Conservation (phyloP, 1,139 yeast species). For the Diutina rugosa region DNA sequence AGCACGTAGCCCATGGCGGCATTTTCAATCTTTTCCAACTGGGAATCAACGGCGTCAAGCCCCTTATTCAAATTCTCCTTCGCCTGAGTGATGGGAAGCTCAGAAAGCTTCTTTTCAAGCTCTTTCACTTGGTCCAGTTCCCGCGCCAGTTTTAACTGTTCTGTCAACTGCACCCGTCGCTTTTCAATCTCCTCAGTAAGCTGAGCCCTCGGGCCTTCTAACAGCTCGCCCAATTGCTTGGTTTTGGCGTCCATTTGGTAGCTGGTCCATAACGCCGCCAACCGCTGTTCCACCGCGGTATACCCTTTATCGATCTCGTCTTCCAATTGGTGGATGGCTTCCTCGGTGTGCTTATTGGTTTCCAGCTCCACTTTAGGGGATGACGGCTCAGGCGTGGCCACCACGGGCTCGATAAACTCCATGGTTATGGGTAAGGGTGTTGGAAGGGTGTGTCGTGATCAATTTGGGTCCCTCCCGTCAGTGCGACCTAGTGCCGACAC, state of each 20-base stretch:
- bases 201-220: conserved; percentile 19
- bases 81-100: conserved; percentile 4
- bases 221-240: conserved; percentile 19
- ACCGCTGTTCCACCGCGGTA: conserved; percentile 26
- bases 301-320: conserved; percentile 41
- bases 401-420: not conserved
- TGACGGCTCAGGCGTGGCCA: not conserved
- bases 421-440: not conserved
- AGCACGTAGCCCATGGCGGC: conserved; percentile 47
- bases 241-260: conserved; percentile 29
- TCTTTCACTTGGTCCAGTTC: conserved; percentile 7
- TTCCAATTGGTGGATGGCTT: conserved; percentile 37
- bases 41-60: conserved; percentile 54
- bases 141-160: conserved; percentile 14
- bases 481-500: not conserved
- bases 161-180: conserved; percentile 16
- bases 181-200: conserved; percentile 19
- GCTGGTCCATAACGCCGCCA: conserved; percentile 26
- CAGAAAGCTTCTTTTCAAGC: conserved; percentile 8
- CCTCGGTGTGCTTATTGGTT: conserved; percentile 25
- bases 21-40: conserved; percentile 54
- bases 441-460: not conserved
- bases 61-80: conserved; percentile 38
- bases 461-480: not conserved
- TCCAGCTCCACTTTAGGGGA: not conserved